Base-by-base conservation (phyloP, 2,329 filamentous ascomycete species). In the Chrysoporthe puriensis region DNA sequence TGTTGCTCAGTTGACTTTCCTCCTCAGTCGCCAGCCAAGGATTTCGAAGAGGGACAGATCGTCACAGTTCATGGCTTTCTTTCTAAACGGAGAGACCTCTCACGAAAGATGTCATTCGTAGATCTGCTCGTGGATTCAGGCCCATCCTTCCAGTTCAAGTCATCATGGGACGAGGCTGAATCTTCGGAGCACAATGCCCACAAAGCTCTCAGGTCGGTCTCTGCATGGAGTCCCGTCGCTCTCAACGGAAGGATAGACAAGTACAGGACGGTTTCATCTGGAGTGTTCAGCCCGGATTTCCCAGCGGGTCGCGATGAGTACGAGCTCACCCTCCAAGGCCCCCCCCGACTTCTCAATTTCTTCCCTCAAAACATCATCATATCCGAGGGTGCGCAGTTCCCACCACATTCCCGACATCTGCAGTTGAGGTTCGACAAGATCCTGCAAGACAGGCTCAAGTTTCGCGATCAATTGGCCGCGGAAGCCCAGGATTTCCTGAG, bases 311-410 rank as follows among this genome's bases (percentile, higher is more conserved):
- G 73, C 26, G 69, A 71, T 13, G 69, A 69, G 3, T 75, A 64
- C 68, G 90, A 94, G 72, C 78, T 96, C 62, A 82, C 84, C 5
- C 78, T 94, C 21, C 80, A 85, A 59, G 83, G 84, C 3, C 84
- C 97, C 9, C 84, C 97, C 11, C 82, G 87, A 56, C 84, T 87
- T 62, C 83, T 97, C 4, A 95, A 95, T 72, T 80, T 85, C 0
- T 93, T 96, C 65, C 88, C 91, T 0, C 86, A 86, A 56, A 88
- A 94, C 70, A 88, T 97, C 66, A 90, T 96, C 68, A 88, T 96
- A 70, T 91, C 90, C 1, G 82, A 88, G 18, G 89, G 91, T 60
- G 91, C 91, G 1, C 84, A 89, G 0, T 97, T 96, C 74, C 85
- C 91, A 0, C 87, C 90, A 0, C 86, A 91, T 61, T 86, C 91